phyloP scores from a whole-genome alignment of 129 eudicot species.

The Lactuca sativa region DNA sequence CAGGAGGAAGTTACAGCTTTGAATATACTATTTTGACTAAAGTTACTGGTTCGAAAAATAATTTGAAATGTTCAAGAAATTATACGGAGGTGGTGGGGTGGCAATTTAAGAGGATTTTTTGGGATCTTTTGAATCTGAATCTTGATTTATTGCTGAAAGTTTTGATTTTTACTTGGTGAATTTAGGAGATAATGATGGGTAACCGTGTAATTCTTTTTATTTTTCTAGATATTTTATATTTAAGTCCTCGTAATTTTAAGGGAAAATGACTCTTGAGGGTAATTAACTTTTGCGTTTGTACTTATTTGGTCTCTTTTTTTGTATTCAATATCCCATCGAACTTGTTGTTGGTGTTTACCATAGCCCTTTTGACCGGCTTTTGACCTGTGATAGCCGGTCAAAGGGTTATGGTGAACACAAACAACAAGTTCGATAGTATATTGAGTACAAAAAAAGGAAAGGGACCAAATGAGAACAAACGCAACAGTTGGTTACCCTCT shows the following conservation, averaged over 20 bases:
- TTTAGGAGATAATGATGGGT: conserved; percentile 2
- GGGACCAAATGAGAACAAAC: too few relatives aligned
- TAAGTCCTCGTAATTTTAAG: background rate
- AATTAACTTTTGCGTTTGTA: too few relatives aligned
- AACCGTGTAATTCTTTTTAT: background rate
- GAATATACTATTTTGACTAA: conserved; percentile 16
- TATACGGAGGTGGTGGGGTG: conserved; percentile 1
- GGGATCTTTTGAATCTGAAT: conserved; percentile 14
- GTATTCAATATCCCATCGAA: too few relatives aligned
- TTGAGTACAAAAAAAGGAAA: too few relatives aligned
- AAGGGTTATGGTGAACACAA: too few relatives aligned
- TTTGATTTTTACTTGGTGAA: conserved; percentile 6
- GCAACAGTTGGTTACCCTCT: too few relatives aligned
- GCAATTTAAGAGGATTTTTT: conserved; percentile 14
- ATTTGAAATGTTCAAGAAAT: background rate
- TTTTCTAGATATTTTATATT: background rate
- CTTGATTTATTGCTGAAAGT: background rate
- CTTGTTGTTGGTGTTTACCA: too few relatives aligned
- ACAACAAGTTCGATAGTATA: too few relatives aligned
- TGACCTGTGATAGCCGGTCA: too few relatives aligned
- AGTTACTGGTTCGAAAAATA: conserved; percentile 17
- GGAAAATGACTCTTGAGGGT: too few relatives aligned
- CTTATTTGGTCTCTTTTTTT: too few relatives aligned
- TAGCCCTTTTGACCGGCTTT: too few relatives aligned
- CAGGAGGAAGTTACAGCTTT: conserved; percentile 15